Evolutionary conservation across 164 flowering plant genomes (phyloP).

Genomic region (Brasenia schreberi): DNA sequence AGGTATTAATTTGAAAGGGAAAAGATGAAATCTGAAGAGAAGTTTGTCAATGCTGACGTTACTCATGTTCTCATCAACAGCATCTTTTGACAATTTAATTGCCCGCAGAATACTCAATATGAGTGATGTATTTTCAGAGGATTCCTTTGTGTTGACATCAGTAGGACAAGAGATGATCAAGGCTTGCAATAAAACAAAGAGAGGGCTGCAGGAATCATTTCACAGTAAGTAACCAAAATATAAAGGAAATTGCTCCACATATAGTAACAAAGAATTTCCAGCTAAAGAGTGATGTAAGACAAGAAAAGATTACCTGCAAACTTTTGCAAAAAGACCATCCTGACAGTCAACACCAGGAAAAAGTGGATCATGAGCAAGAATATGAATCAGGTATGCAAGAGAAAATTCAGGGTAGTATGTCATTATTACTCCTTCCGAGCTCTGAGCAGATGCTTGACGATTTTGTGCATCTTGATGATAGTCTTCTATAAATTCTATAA

Average conservation of each 20-base stretch:
- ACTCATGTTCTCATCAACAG: constrained; percentile 42
- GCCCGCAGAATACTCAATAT: constrained; percentile 54
- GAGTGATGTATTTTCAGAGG: constrained; percentile 20
- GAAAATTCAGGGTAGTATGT: constrained; percentile 54
- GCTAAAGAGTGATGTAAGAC: background rate
- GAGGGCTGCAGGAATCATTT: constrained; percentile 47
- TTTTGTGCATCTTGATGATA: constrained; percentile 33
- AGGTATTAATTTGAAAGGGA: background rate
- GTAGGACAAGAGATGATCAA: constrained; percentile 25
- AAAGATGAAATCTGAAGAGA: background rate
- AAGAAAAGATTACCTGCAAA: constrained; percentile 39
- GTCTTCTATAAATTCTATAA: constrained; percentile 56
- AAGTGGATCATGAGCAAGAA: constrained; percentile 64
- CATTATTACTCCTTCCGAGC: constrained; percentile 20
- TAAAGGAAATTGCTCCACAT: background rate
- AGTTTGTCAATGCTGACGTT: constrained; percentile 29
- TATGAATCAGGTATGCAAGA: constrained; percentile 61
- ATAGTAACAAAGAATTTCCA: background rate
- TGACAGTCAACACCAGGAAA: constrained; percentile 43
- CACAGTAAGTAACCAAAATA: background rate
- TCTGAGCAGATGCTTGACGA: constrained; percentile 22
- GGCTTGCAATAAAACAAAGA: constrained; percentile 36
- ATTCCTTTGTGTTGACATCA: constrained; percentile 27
- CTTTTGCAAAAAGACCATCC: constrained; percentile 44
- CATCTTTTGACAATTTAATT: constrained; percentile 77